Evolutionary conservation across 225 moss, liverwort and hornwort species (phyloP), one percentile per base, ranked within the genome.

Genomic region (Thuidium tamariscinum): DNA sequence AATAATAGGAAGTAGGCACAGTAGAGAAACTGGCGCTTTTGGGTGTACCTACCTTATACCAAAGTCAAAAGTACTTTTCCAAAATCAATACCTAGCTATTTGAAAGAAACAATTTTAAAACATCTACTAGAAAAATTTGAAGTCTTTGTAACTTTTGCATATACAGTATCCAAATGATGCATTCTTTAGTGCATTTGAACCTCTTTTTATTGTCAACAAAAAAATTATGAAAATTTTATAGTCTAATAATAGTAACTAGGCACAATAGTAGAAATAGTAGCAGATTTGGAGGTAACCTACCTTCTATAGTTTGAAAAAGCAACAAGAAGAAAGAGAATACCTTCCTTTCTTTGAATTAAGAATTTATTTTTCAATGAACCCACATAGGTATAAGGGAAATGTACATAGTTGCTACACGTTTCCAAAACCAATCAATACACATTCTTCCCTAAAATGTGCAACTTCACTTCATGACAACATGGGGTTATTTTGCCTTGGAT

Each of bases 61-160:
- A 30, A 62, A 8, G 14, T 0, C 0, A 0, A 0, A 39, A 0
- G 27, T 16, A 2, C 5, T 16, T 3, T 0, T 42, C 30, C 17
- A 16, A 42, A 71, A 16, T 44, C 44, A 71, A 44, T 27, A 70
- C 27, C 16, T 70, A 42, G 0, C 2, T 29, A 3, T 6, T 1
- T 27, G 1, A 2, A 44, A 70, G 9, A 41, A 42, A 13, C 0
- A 0, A 3, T 69, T 69, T 41, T 69, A 25, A 1, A 26, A 8
- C 8, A 26, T 26, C 1, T 69, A 41, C 5, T 0, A 15, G 9
- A 25, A 20, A 37, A 67, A 10, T 37, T 56, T 25, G 5, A 1
- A 14, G 1, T 16, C 9, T 70, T 42, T 15, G 9, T 42, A 42
- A 9, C 8, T 15, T 26, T 70, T 70, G 8, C 25, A 23, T 16